A percentile compares a stretch with the other conserved stretches of the same genome.
Conservation (phyloP, 805 yeast genomes). For the Sungouiella thailandica region DNA sequence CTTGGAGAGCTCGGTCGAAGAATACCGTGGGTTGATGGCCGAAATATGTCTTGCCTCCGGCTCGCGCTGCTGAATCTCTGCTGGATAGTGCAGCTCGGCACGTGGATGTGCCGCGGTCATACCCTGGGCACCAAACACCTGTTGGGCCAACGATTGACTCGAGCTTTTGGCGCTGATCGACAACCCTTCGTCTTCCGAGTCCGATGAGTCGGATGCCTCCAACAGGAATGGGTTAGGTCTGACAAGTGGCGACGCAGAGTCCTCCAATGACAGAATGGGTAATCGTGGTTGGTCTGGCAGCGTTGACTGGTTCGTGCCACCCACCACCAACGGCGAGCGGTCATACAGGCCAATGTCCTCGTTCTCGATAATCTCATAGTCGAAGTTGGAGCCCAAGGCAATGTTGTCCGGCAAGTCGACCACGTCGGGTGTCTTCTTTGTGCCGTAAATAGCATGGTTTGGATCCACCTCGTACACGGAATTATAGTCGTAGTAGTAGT, state of each 20-base stretch:
- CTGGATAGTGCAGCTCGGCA: conserved; percentile 19
- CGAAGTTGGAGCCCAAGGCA: conserved; percentile 35
- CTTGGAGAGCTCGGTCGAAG: conserved; percentile 34
- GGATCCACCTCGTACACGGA: conserved; percentile 61
- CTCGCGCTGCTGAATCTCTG: conserved; percentile 14
- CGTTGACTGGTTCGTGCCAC: neutral
- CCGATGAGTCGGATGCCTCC: conserved; percentile 13
- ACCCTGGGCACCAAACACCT: conserved; percentile 25
- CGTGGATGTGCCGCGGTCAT: conserved; percentile 10
- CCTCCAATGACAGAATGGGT: conserved; percentile 16
- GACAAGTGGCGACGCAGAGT: conserved; percentile 9
- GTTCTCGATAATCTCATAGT: conserved; percentile 31
- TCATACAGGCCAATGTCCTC: conserved; percentile 13
- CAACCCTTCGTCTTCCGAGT: conserved; percentile 29
- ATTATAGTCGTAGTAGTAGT: conserved; percentile 75
- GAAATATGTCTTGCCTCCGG: conserved; percentile 24
- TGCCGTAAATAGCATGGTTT: conserved; percentile 34
- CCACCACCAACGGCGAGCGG: neutral
- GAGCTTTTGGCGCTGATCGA: conserved; percentile 36
- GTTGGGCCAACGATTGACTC: conserved; percentile 41
- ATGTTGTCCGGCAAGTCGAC: conserved; percentile 46
- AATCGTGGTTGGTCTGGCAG: conserved; percentile 7
- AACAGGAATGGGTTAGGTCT: conserved; percentile 9
- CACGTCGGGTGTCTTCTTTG: conserved; percentile 30
- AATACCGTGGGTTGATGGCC: conserved; percentile 30